A percentile compares a stretch with the other conserved stretches of the same genome.
Conservation (phyloP, 129 eudicot genomes). For the Flaveria bidentis region DNA sequence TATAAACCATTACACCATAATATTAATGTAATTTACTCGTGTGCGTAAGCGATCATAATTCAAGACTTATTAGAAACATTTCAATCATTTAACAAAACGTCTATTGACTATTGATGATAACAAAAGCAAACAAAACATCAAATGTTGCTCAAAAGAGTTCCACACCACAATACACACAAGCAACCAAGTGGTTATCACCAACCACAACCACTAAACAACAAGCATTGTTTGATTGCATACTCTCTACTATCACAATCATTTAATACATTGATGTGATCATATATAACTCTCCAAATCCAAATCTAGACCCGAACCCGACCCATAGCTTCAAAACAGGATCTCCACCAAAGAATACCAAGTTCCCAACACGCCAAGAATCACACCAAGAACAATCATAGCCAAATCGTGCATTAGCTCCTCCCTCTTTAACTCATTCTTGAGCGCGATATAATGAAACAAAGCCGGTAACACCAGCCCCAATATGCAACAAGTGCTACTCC, state of each 20-base stretch:
- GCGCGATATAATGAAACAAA: conserved; percentile 53
- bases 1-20: no score
- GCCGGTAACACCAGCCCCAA: conserved; percentile 64
- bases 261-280: conserved; percentile 20
- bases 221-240: conserved; percentile 4
- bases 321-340: conserved; percentile 35
- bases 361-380: conserved; percentile 56
- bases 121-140: background rate
- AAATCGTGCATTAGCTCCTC: conserved; percentile 36
- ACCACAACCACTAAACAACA: conserved; percentile 18
- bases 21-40: no score
- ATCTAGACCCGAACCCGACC: background rate
- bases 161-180: background rate
- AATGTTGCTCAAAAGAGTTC: background rate
- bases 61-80: background rate
- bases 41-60: background rate
- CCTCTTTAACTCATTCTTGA: conserved; percentile 44
- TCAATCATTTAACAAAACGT: background rate
- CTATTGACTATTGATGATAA: background rate
- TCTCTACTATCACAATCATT: conserved; percentile 23
- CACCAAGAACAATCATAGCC: conserved; percentile 49
- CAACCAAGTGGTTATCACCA: background rate
- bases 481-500: conserved; percentile 60
- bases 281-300: conserved; percentile 5
- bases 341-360: conserved; percentile 54